A percentile compares a stretch with the other conserved stretches of the same genome.
Evolutionary conservation across 805 yeast species (phyloP).

Genomic region (Wickerhamomyces bisporus): DNA sequence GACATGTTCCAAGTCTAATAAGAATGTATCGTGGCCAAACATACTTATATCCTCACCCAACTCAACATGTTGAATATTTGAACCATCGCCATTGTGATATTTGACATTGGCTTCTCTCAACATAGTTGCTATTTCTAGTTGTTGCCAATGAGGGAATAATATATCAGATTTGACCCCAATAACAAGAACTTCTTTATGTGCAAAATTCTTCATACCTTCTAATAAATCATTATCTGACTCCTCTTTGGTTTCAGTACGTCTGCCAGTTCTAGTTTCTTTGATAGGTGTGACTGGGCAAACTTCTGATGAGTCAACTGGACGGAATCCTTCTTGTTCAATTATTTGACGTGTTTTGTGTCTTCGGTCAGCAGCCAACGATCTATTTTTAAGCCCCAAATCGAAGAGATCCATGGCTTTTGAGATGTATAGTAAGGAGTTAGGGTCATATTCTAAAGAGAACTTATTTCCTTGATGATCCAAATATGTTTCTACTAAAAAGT

Average conservation of each 20-base stretch:
- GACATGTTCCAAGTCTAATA: slow-evolving; percentile 71
- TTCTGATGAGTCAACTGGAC: slow-evolving; percentile 21
- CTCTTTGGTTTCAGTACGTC: slow-evolving; percentile 43
- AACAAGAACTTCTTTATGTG: slow-evolving; percentile 63
- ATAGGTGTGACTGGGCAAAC: slow-evolving; percentile 38
- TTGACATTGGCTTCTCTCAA: slow-evolving; percentile 33
- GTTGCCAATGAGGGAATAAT: slow-evolving; percentile 93
- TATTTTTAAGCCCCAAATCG: slow-evolving; percentile 57
- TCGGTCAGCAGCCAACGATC: slow-evolving; percentile 36
- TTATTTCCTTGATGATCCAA: slow-evolving; percentile 94
- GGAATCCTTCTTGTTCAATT: slow-evolving; percentile 22
- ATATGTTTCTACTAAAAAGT: slow-evolving; percentile 86
- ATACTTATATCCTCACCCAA: slow-evolving; percentile 70
- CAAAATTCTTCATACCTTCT: slow-evolving; percentile 58
- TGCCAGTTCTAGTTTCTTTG: slow-evolving; percentile 49
- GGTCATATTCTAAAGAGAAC: slow-evolving; percentile 85
- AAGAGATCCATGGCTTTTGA: slow-evolving; percentile 95
- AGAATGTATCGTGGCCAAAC: slow-evolving; percentile 89
- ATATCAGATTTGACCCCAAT: slow-evolving; percentile 93
- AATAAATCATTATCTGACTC: slow-evolving; percentile 57
- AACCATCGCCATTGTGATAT: slow-evolving; percentile 29
- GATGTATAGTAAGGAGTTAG: slow-evolving; percentile 81
- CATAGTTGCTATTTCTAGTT: slow-evolving; percentile 67
- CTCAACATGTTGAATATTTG: slow-evolving; percentile 59
- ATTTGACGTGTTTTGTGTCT: slow-evolving; percentile 33